A percentile compares a stretch with the other conserved stretches of the same genome.
Evolutionary conservation across 176 grass and related monocot species (phyloP).

Genomic region (Ensete ventricosum): DNA sequence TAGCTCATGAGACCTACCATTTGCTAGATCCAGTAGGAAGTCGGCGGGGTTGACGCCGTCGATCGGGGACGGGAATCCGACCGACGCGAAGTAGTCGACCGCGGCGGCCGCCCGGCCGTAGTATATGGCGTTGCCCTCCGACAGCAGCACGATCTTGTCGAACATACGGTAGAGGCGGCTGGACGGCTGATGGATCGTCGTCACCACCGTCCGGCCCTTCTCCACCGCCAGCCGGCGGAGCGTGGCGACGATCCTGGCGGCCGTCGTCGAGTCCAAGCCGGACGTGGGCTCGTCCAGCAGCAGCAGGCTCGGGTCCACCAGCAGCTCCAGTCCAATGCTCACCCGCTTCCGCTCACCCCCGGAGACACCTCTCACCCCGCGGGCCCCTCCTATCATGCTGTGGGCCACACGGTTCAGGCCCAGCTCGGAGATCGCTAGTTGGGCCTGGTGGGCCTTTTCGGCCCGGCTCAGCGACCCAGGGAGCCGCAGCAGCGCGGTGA

Average conservation of each 20-base stretch:
- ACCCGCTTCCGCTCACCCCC: constrained; percentile 89
- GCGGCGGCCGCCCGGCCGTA: constrained; percentile 71
- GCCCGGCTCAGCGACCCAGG: constrained; percentile 33
- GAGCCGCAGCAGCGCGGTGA: constrained; percentile 83
- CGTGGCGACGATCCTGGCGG: constrained; percentile 48
- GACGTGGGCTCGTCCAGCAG: constrained; percentile 95
- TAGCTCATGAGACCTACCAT: constrained; percentile 33
- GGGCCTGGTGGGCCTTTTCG: constrained; percentile 58
- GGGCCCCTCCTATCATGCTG: constrained; percentile 76
- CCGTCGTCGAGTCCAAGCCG: constrained; percentile 86
- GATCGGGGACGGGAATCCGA: constrained; percentile 55
- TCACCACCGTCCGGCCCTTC: constrained; percentile 60
- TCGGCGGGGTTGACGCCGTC: constrained; percentile 76
- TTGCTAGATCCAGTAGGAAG: constrained; percentile 94
- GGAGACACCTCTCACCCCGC: constrained; percentile 79
- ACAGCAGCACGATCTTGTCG: constrained; percentile 91
- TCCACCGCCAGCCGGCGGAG: constrained; percentile 52
- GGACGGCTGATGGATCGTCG: constrained; percentile 97
- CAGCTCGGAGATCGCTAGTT: constrained; percentile 51
- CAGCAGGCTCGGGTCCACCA: constrained; percentile 75
- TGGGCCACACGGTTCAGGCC: constrained; percentile 58
- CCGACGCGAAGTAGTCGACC: constrained; percentile 60
- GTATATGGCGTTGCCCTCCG: constrained; percentile 80
- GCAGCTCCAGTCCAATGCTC: constrained; percentile 95
- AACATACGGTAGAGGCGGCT: constrained; percentile 93